Evolutionary conservation across 768 basidiomycete species (phyloP).

Genomic region (Pulveroboletus sp.): DNA sequence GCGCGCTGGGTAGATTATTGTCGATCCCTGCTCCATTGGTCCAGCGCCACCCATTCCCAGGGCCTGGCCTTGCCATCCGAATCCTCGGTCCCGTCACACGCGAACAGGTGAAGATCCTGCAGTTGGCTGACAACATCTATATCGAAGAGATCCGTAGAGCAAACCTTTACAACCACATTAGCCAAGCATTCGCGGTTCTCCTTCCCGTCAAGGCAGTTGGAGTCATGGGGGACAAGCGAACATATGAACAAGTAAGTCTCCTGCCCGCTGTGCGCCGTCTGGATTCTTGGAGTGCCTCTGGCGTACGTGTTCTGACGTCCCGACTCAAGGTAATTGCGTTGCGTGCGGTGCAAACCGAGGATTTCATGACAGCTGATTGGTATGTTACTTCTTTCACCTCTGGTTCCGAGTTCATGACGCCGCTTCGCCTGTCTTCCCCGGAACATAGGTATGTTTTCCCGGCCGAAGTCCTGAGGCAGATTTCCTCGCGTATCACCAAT

Average conservation of each 20-base stretch:
- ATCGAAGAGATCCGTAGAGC: slow-evolving; percentile 97
- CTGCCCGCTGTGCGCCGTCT: not conserved
- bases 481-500: slow-evolving; percentile 96
- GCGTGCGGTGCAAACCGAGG: slow-evolving; percentile 94
- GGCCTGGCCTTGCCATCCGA: slow-evolving; percentile 95
- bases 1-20: slow-evolving; percentile 85
- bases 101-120: slow-evolving; percentile 86
- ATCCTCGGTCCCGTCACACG: slow-evolving; percentile 94
- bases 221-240: slow-evolving; percentile 94
- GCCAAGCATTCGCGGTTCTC: slow-evolving; percentile 95
- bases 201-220: slow-evolving; percentile 96
- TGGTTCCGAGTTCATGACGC: not conserved
- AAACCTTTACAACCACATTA: slow-evolving; percentile 86
- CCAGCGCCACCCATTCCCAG: slow-evolving; percentile 97
- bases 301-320: slow-evolving; percentile 1
- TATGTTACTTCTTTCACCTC: slow-evolving; percentile 32
- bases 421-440: slow-evolving; percentile 12
- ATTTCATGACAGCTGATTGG: slow-evolving; percentile 99
- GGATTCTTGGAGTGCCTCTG: not conserved
- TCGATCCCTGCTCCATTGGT: slow-evolving; percentile 91
- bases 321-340: slow-evolving; percentile 75
- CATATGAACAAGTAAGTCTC: slow-evolving; percentile 79
- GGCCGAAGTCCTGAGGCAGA: slow-evolving; percentile 77
- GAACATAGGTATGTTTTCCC: slow-evolving; percentile 90
- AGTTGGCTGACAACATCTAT: slow-evolving; percentile 92